These are phyloP conservation scores for Coemansia sp. DNA, from an alignment of 192 early-diverging fungal species.

Conservation along the genomic window DNA sequence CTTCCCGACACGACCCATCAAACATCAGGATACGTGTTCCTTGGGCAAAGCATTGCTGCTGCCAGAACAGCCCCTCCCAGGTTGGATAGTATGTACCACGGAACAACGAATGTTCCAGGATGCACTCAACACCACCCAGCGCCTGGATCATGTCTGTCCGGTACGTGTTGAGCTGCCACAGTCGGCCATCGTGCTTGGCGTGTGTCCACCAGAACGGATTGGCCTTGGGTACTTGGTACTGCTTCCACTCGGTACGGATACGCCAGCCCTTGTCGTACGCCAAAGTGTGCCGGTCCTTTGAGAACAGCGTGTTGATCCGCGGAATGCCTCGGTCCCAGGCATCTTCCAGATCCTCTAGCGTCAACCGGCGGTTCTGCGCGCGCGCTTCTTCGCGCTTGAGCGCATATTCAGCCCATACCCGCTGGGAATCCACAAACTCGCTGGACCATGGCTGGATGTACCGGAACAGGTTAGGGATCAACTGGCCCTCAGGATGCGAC, in stretches of 20 bases:
- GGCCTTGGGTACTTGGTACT: conserved; percentile 92
- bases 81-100: conserved; percentile 97
- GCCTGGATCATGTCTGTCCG: conserved; percentile 99
- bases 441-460: conserved; percentile 99
- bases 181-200: conserved; percentile 78
- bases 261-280: conserved; percentile 99
- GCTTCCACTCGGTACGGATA: conserved; percentile 94
- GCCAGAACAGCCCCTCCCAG: conserved; percentile 99
- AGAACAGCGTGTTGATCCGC: conserved; percentile 97
- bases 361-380: conserved; percentile 93
- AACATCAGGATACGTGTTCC: conserved; percentile 52
- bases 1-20: conserved; percentile 35
- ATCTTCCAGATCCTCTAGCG: conserved; percentile 98
- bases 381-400: conserved; percentile 96
- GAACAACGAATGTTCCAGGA: conserved; percentile 98
- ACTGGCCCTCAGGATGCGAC: conserved; percentile 94
- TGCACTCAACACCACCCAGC: conserved; percentile 96
- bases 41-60: conserved; percentile 62
- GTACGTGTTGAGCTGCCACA: conserved; percentile 96
- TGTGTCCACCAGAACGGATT: conserved; percentile 97
- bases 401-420: conserved; percentile 99
- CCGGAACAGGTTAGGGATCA: conserved; percentile 96
- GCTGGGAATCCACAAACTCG: conserved; percentile 97
- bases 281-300: conserved; percentile 96
- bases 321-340: conserved; percentile 99